These are phyloP conservation scores for Heteromeles arbutifolia DNA, from an alignment of 306 rosid genomes.

Conservation along the genomic window DNA sequence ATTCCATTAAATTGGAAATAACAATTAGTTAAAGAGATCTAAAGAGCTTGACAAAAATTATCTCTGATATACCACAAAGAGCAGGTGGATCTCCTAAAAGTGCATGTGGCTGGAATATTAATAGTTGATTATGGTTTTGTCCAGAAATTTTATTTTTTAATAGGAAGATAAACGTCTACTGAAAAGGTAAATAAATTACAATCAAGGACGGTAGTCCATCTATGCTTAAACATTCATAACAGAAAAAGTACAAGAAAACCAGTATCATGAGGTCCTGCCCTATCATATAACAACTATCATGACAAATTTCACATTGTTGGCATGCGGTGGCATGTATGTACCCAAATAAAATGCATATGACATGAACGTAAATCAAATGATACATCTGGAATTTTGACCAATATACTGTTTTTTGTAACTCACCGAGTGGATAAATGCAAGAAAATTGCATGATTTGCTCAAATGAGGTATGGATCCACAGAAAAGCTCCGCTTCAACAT, in stretches of 20 bases:
- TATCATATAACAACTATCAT: background rate
- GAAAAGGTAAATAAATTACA: background rate
- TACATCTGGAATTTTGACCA: background rate
- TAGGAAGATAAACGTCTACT: background rate
- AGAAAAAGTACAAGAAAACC: background rate
- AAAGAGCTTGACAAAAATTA: background rate
- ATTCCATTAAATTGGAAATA: background rate
- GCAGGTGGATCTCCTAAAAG: background rate
- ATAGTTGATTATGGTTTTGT: background rate
- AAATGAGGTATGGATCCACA: constrained; percentile 45
- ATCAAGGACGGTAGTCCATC: background rate
- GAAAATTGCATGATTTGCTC: constrained; percentile 85
- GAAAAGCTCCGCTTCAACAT: constrained; percentile 57
- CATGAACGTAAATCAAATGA: background rate
- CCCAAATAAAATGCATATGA: background rate
- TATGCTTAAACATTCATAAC: background rate
- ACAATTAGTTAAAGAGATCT: background rate
- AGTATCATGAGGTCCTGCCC: background rate
- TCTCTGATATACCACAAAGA: background rate
- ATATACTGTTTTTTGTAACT: constrained; percentile 24
- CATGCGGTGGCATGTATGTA: background rate
- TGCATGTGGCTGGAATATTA: background rate
- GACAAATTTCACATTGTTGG: background rate
- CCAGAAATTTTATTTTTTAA: background rate
- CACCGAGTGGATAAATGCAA: constrained; percentile 85